Conservation (phyloP, 1,139 yeast species). For the Lodderomyces metapsilosis region DNA sequence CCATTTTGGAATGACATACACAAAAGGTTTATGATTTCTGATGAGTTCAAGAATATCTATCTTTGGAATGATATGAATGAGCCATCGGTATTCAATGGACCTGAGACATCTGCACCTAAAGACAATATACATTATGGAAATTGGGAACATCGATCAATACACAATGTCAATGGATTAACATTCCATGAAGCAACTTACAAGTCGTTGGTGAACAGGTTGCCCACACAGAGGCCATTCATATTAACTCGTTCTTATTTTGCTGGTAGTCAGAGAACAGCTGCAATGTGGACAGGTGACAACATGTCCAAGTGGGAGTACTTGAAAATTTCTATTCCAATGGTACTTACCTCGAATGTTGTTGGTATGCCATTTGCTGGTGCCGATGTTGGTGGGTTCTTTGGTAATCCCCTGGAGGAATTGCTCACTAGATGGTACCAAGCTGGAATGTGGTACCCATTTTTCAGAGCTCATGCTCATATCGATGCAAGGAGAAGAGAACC, state of each 20-base stretch:
- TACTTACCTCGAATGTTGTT: conserved; percentile 73
- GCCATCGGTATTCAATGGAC: conserved; percentile 92
- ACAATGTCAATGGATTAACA: conserved; percentile 78
- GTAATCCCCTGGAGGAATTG: conserved; percentile 79
- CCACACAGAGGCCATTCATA: conserved; percentile 73
- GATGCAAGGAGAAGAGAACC: conserved; percentile 94
- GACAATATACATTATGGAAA: conserved; percentile 75
- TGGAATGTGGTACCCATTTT: conserved; percentile 94
- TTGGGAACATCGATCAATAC: conserved; percentile 90
- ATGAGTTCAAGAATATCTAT: conserved; percentile 55
- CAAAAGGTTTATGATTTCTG: conserved; percentile 42
- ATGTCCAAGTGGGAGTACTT: conserved; percentile 90
- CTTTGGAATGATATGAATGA: conserved; percentile 99
- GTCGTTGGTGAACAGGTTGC: conserved; percentile 53
- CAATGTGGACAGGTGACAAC: conserved; percentile 98
- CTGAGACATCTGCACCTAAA: conserved; percentile 87
- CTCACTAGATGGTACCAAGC: conserved; percentile 93
- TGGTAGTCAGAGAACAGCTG: conserved; percentile 89
- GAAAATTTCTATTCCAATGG: conserved; percentile 79
- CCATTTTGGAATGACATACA: conserved; percentile 55
- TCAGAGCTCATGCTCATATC: conserved; percentile 94
- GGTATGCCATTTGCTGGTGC: conserved; percentile 96
- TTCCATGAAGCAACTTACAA: conserved; percentile 78
- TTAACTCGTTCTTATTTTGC: conserved; percentile 84
- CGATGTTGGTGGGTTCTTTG: conserved; percentile 96